Percentiles rank a stretch among this genome's conserved stretches.
Conservation (phyloP, 495 filamentous ascomycete species). For the Aspergillus bertholletiae region DNA sequence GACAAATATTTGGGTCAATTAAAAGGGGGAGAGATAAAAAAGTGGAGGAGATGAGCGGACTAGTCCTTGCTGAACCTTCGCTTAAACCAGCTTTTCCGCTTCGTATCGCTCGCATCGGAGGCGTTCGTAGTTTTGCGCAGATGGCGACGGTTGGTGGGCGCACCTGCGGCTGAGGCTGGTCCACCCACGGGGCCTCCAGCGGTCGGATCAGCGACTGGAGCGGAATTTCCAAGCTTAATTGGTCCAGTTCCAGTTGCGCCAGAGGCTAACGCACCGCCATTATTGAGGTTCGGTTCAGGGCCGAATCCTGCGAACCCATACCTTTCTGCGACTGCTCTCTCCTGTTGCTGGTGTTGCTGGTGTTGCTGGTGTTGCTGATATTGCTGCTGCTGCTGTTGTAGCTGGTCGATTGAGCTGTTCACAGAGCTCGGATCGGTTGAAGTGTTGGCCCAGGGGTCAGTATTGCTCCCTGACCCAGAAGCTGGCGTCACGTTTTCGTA, state of each 20-base stretch:
- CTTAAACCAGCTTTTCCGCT: constrained; percentile 87
- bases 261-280: constrained; percentile 5
- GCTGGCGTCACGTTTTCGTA: constrained; percentile 78
- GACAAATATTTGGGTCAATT: constrained; percentile 7
- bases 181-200: constrained; percentile 23
- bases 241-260: constrained; percentile 11
- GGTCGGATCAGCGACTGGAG: constrained; percentile 19
- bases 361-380: constrained; percentile 34
- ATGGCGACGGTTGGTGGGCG: constrained; percentile 24
- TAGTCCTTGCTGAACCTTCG: constrained; percentile 69
- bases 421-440: constrained; percentile 87
- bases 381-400: constrained; percentile 49
- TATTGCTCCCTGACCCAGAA: constrained; percentile 61
- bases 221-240: constrained; percentile 11
- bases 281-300: constrained; percentile 29
- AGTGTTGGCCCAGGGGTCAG: constrained; percentile 71
- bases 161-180: constrained; percentile 22
- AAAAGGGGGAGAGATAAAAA: constrained; percentile 6
- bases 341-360: constrained; percentile 9
- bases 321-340: constrained; percentile 49
- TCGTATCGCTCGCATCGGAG: constrained; percentile 44
- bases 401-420: constrained; percentile 82
- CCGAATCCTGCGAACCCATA: constrained; percentile 56
- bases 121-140: constrained; percentile 21
- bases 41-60: background rate